Percentiles rank a stretch among this genome's conserved stretches.
Evolutionary conservation across 2,329 filamentous ascomycete species (phyloP).

Genomic region (Nectriaceae sp.): DNA sequence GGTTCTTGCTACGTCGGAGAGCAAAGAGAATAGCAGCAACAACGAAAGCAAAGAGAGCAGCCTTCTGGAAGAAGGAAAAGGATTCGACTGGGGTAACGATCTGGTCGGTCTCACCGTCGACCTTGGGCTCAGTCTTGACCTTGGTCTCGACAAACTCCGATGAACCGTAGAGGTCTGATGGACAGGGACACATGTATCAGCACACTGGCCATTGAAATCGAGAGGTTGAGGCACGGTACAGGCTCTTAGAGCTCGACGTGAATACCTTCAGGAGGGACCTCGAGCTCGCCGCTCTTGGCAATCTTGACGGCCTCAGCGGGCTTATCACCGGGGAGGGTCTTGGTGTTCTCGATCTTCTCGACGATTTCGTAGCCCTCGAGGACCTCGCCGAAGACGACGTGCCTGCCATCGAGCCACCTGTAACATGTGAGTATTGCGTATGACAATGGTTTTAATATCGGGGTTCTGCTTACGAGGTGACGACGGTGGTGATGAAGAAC

Average conservation of each 20-base stretch:
- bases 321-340: conserved; percentile 68
- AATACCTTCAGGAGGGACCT: conserved; percentile 88
- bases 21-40: conserved; percentile 23
- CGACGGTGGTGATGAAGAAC: conserved; percentile 86
- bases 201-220: conserved; percentile 26
- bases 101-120: too few species aligned
- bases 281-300: conserved; percentile 79
- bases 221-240: conserved; percentile 22
- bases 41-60: conserved; percentile 20
- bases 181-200: conserved; percentile 35
- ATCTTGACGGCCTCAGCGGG: conserved; percentile 73
- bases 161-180: conserved; percentile 30
- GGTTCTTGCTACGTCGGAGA: conserved; percentile 17
- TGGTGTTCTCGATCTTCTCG: conserved; percentile 73
- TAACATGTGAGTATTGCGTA: conserved; percentile 1
- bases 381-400: conserved; percentile 89
- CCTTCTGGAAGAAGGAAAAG: conserved; percentile 25
- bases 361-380: conserved; percentile 83
- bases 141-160: conserved; percentile 21
- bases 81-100: too few species aligned
- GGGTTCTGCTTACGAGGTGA: conserved; percentile 64
- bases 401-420: conserved; percentile 79
- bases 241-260: conserved; percentile 77
- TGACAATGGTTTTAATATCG: neutral
- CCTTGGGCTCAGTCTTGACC: too few species aligned